A percentile compares a stretch with the other conserved stretches of the same genome.
phyloP scores from a whole-genome alignment of 305 asterid genomes.

The Caryopteris hybrid region DNA sequence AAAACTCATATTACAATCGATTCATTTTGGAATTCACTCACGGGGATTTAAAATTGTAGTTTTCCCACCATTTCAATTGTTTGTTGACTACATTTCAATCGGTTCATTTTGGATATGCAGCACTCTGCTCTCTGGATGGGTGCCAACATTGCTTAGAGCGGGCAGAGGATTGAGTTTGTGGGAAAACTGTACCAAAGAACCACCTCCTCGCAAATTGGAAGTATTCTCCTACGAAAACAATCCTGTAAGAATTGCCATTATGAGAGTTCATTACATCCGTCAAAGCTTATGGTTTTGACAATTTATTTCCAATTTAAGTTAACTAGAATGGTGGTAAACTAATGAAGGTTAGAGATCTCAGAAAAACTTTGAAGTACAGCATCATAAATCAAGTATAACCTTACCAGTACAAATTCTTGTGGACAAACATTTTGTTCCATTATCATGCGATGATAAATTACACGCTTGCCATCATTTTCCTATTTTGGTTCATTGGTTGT shows the following conservation, averaged over 20 bases:
- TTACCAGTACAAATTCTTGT: no score
- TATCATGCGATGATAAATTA: no score
- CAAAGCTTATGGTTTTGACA: not conserved
- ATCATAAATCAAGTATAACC: no score
- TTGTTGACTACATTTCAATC: not conserved
- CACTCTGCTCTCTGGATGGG: constrained; percentile 74
- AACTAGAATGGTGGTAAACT: no score
- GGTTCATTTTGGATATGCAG: constrained; percentile 33
- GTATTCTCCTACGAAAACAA: constrained; percentile 75
- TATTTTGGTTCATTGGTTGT: no score
- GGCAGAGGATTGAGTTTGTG: constrained; percentile 86
- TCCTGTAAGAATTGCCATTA: constrained; percentile 40
- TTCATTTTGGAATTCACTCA: no score
- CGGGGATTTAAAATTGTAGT: not conserved
- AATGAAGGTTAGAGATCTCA: not conserved
- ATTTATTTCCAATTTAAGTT: not conserved
- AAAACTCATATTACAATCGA: no score
- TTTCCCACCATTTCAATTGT: not conserved
- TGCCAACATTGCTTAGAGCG: constrained; percentile 79
- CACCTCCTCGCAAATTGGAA: constrained; percentile 55
- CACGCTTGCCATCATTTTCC: no score
- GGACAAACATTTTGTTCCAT: no score
- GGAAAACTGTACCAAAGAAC: constrained; percentile 49
- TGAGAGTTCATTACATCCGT: not conserved
- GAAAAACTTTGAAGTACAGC: no score